Evolutionary conservation across 805 yeast genomes (phyloP).

Genomic region (Saccharomycopsis capsularis): DNA sequence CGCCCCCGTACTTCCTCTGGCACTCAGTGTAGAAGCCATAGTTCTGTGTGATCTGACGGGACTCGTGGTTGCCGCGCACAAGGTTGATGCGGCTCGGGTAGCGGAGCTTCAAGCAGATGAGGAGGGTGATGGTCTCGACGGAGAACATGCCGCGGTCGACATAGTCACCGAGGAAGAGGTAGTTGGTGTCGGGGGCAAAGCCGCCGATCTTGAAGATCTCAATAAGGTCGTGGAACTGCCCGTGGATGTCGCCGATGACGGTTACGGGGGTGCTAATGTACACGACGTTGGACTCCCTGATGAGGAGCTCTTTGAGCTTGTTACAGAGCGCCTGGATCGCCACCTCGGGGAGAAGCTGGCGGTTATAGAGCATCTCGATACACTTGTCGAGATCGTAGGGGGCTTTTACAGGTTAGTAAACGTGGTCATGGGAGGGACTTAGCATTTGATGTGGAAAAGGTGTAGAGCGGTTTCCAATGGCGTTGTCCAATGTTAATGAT

Average conservation of each 20-base stretch:
- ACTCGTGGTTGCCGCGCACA: slow-evolving; percentile 93
- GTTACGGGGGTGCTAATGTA: slow-evolving; percentile 82
- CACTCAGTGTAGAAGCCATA: slow-evolving; percentile 97
- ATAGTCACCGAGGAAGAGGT: slow-evolving; percentile 88
- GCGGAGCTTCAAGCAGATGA: slow-evolving; percentile 76
- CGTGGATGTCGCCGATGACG: slow-evolving; percentile 96
- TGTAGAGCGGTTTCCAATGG: background rate
- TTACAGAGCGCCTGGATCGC: slow-evolving; percentile 69
- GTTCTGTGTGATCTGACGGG: slow-evolving; percentile 92
- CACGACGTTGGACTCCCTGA: slow-evolving; percentile 80
- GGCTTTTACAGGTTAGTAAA: background rate
- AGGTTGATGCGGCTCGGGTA: slow-evolving; percentile 79
- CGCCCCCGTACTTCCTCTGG: slow-evolving; percentile 72
- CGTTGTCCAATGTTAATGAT: background rate
- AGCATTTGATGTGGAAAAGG: background rate
- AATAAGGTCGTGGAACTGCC: slow-evolving; percentile 88
- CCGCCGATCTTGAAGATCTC: slow-evolving; percentile 96
- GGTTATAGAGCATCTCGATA: slow-evolving; percentile 54
- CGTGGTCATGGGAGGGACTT: background rate
- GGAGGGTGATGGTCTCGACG: slow-evolving; percentile 82
- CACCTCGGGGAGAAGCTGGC: slow-evolving; percentile 63
- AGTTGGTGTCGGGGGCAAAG: slow-evolving; percentile 86
- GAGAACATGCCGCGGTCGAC: slow-evolving; percentile 94
- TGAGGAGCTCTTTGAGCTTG: slow-evolving; percentile 72
- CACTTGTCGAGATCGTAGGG: slow-evolving; percentile 58